These are phyloP conservation scores for Morella rubra DNA, from an alignment of 306 rosid genomes.

Conservation along the genomic window DNA sequence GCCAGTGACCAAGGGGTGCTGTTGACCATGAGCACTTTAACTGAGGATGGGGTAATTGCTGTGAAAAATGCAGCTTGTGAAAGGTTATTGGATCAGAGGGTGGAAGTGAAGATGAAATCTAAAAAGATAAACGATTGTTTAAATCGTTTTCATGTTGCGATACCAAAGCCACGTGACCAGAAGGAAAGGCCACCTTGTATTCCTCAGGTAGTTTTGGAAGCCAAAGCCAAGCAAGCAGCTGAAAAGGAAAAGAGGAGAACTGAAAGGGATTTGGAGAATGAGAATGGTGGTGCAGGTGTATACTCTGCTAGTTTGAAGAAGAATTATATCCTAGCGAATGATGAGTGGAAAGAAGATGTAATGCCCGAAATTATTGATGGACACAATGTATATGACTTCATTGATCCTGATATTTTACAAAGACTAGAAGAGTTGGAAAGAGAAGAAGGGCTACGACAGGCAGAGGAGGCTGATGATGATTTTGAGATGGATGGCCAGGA, in stretches of 20 bases:
- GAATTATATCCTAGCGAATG: neutral
- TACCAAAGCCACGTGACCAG: conserved; percentile 75
- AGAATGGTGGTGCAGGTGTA: conserved; percentile 93
- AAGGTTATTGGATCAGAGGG: no score
- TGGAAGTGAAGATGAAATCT: no score
- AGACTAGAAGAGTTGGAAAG: conserved; percentile 14
- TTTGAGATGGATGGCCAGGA: conserved; percentile 69
- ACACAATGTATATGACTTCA: no score
- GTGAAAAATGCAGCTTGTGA: conserved; percentile 36
- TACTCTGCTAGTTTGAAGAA: conserved; percentile 79
- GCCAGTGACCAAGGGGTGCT: conserved; percentile 54
- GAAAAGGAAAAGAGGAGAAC: conserved; percentile 64
- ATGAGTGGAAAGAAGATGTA: no score
- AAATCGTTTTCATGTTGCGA: conserved; percentile 79
- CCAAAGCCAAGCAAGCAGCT: conserved; percentile 56
- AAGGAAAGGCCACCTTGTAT: conserved; percentile 80
- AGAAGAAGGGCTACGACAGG: conserved; percentile 41
- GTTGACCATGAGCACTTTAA: conserved; percentile 85
- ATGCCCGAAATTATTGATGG: no score
- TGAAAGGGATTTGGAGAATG: conserved; percentile 76
- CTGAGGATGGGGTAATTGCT: conserved; percentile 76
- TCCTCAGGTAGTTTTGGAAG: conserved; percentile 72
- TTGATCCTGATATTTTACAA: conserved; percentile 32
- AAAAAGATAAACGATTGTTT: conserved; percentile 52
- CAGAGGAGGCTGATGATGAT: conserved; percentile 50